Conservation (phyloP, 2,329 filamentous ascomycete species). For the Cytospora chrysosperma region DNA sequence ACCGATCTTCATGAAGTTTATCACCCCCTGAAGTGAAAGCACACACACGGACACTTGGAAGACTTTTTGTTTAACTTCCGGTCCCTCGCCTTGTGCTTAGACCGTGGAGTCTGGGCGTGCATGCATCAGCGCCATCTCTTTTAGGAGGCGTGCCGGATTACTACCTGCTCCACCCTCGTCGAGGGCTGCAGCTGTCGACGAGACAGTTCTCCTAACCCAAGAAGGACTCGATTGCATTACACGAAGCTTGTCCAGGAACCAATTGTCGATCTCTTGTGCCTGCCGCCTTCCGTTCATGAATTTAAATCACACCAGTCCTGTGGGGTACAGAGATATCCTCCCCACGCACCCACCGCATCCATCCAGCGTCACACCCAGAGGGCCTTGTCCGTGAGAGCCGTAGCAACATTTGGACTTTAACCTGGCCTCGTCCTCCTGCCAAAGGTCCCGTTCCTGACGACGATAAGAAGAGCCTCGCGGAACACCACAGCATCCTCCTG, state of each 20-base stretch:
- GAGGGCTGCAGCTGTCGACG: slow-evolving; percentile 36
- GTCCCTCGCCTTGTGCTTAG: slow-evolving; percentile 10
- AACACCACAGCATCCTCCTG: neutral
- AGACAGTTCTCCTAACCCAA: slow-evolving; percentile 37
- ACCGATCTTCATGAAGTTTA: slow-evolving; percentile 14
- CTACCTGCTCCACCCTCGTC: slow-evolving; percentile 13
- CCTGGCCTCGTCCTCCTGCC: neutral
- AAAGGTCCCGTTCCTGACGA: neutral
- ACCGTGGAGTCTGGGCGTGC: slow-evolving; percentile 17
- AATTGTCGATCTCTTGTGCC: slow-evolving; percentile 49
- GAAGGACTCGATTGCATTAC: slow-evolving; percentile 17
- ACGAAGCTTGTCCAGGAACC: slow-evolving; percentile 34
- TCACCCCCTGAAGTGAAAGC: slow-evolving; percentile 21
- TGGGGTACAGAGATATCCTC: slow-evolving; percentile 31
- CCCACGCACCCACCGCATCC: slow-evolving; percentile 32
- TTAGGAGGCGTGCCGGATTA: slow-evolving; percentile 33
- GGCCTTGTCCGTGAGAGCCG: neutral
- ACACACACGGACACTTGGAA: slow-evolving; percentile 12
- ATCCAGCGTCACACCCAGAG: slow-evolving; percentile 20
- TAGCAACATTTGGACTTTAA: slow-evolving; percentile 24
- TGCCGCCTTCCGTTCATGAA: slow-evolving; percentile 45
- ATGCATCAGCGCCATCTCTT: slow-evolving; percentile 32
- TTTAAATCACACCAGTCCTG: slow-evolving; percentile 37
- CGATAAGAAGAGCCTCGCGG: neutral
- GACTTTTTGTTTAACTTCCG: slow-evolving; percentile 11